A percentile compares a stretch with the other conserved stretches of the same genome.
These are phyloP conservation scores for Ambrosia hybrid DNA, from an alignment of 140 eudicot species.

Conservation along the genomic window DNA sequence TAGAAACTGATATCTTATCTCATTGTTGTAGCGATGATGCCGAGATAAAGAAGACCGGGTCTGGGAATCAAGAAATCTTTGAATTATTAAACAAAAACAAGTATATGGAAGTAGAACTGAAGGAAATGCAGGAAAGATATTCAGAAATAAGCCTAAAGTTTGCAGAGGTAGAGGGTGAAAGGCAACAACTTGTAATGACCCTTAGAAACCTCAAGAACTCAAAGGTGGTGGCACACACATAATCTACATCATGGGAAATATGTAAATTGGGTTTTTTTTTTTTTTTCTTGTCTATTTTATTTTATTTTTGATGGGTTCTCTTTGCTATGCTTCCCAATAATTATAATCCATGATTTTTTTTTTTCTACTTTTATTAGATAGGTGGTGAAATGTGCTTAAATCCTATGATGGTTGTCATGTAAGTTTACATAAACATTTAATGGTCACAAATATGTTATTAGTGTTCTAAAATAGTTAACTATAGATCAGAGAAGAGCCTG, in stretches of 20 bases:
- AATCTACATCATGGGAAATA: slow-evolving; percentile 9
- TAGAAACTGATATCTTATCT: background rate
- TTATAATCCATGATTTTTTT: slow-evolving; percentile 20
- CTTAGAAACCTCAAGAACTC: slow-evolving; percentile 73
- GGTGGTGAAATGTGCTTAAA: too few relatives aligned
- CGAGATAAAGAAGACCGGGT: slow-evolving; percentile 15
- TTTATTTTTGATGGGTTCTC: background rate
- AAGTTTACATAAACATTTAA: too few relatives aligned
- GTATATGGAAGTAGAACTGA: slow-evolving; percentile 72
- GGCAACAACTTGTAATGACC: slow-evolving; percentile 87
- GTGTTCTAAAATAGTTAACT: too few relatives aligned
- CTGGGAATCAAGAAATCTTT: slow-evolving; percentile 13
- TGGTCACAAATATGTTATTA: too few relatives aligned
- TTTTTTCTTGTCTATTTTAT: background rate
- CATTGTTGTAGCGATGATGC: slow-evolving; percentile 39
- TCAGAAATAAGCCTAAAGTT: slow-evolving; percentile 96
- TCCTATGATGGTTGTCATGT: too few relatives aligned
- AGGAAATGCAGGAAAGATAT: slow-evolving; percentile 95
- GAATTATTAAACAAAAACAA: slow-evolving; percentile 51
- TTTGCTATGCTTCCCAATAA: slow-evolving; percentile 28
- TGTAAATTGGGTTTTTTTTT: slow-evolving; percentile 42
- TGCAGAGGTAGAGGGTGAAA: slow-evolving; percentile 98
- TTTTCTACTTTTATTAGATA: too few relatives aligned
- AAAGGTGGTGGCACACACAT: slow-evolving; percentile 22
- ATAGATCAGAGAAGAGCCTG: too few relatives aligned